These are phyloP conservation scores for Zhuliangozyma blackwelliae DNA, from an alignment of 1,139 yeast species.

Conservation along the genomic window DNA sequence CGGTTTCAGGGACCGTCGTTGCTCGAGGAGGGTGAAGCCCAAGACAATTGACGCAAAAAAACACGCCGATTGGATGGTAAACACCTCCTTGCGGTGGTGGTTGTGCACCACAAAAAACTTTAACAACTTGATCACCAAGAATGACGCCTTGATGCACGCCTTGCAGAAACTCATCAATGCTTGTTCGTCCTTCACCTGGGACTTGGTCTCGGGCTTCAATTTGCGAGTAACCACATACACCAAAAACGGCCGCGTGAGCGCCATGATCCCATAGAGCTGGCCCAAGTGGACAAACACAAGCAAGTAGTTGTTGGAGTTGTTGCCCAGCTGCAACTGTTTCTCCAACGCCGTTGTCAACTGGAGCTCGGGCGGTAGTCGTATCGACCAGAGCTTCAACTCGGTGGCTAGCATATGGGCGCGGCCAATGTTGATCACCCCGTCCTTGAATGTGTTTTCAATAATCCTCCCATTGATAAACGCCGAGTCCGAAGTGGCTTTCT, in stretches of 20 bases:
- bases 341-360: constrained; percentile 8
- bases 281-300: constrained; percentile 32
- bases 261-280: constrained; percentile 37
- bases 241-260: constrained; percentile 45
- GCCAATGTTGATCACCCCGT: constrained; percentile 27
- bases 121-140: constrained; percentile 12
- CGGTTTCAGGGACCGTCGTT: constrained; percentile 8
- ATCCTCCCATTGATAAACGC: constrained; percentile 27
- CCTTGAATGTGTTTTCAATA: constrained; percentile 25
- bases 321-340: constrained; percentile 8
- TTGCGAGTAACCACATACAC: constrained; percentile 18
- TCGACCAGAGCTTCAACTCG: constrained; percentile 36
- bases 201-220: constrained; percentile 9
- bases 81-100: constrained; percentile 9
- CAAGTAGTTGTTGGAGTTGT: constrained; percentile 17
- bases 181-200: constrained; percentile 9
- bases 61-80: constrained; percentile 9
- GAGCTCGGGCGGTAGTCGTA: constrained; percentile 24
- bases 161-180: constrained; percentile 12
- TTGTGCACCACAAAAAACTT: constrained; percentile 8
- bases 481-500: constrained; percentile 10
- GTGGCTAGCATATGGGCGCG: constrained; percentile 34
- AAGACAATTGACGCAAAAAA: constrained; percentile 11
- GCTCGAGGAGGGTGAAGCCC: constrained; percentile 12
- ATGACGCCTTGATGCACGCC: constrained; percentile 15